Conservation (phyloP, 768 basidiomycete genomes). For the Scleroderma citrinum region DNA sequence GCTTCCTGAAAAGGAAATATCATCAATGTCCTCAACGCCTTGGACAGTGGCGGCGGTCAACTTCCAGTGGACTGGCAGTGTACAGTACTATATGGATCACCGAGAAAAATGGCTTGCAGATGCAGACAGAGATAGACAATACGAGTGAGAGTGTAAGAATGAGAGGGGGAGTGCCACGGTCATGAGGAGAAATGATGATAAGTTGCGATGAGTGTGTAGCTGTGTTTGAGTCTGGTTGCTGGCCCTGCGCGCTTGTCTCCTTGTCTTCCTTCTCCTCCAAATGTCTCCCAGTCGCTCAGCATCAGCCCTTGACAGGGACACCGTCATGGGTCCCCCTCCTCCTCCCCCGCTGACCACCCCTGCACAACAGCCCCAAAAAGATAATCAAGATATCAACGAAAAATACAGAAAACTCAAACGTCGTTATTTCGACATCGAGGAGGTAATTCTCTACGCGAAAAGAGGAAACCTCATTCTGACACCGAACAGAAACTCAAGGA, state of each 20-base stretch:
- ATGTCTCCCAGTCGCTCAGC: constrained; percentile 18
- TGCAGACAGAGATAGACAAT: not conserved
- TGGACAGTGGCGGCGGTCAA: not conserved
- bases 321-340: constrained; percentile 47
- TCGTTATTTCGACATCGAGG: constrained; percentile 61
- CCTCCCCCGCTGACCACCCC: constrained; percentile 28
- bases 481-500: constrained; percentile 52
- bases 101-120: not conserved
- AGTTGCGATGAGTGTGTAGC: constrained; percentile 20
- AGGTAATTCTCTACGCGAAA: constrained; percentile 37
- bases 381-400: constrained; percentile 45
- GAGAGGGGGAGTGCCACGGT: not conserved
- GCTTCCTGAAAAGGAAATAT: constrained; percentile 1
- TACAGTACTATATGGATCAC: not conserved
- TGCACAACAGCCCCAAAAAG: constrained; percentile 27
- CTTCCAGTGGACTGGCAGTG: not conserved
- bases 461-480: not conserved
- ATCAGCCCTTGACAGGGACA: constrained; percentile 41
- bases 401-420: constrained; percentile 64
- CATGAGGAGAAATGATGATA: not conserved
- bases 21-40: not conserved
- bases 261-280: constrained; percentile 16
- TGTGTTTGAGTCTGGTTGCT: constrained; percentile 30
- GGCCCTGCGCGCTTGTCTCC: constrained; percentile 18
- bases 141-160: too few relatives aligned